These are phyloP conservation scores for Colletotrichum brevisporum DNA, from an alignment of 2,329 filamentous ascomycete genomes.

Conservation along the genomic window DNA sequence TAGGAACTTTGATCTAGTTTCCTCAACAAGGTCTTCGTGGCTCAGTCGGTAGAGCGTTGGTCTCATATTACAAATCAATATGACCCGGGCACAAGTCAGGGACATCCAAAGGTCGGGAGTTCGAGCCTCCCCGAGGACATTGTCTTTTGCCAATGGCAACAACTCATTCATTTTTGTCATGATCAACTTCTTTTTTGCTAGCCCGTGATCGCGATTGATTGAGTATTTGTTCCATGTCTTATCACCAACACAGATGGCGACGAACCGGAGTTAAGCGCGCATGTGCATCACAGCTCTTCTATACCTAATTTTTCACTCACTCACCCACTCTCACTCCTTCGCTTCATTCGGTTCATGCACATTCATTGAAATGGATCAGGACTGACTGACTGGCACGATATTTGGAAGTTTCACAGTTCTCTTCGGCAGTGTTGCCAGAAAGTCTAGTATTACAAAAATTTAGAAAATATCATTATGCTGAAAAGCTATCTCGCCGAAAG, in stretches of 20 bases:
- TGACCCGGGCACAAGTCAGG: constrained; percentile 15
- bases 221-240: too few relatives aligned
- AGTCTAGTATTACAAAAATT: constrained; percentile 38
- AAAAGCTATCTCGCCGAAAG: constrained; percentile 35
- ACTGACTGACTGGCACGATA: not conserved
- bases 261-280: too few relatives aligned
- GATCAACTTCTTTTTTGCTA: not conserved
- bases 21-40: constrained; percentile 23
- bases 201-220: too few relatives aligned
- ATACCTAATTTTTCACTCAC: not conserved
- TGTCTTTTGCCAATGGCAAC: not conserved
- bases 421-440: constrained; percentile 23
- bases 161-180: not conserved
- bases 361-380: not conserved
- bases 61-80: constrained; percentile 32
- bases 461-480: constrained; percentile 35
- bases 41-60: constrained; percentile 40
- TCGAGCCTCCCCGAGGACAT: constrained; percentile 39
- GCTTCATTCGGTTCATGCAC: too few relatives aligned
- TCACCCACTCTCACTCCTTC: too few relatives aligned
- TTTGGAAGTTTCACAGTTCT: constrained; percentile 7
- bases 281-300: not conserved
- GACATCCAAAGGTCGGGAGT: constrained; percentile 41
- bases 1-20: fast-evolving
- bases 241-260: too few relatives aligned